Conservation (phyloP, 257 asterid genomes). For the Plantago major region DNA sequence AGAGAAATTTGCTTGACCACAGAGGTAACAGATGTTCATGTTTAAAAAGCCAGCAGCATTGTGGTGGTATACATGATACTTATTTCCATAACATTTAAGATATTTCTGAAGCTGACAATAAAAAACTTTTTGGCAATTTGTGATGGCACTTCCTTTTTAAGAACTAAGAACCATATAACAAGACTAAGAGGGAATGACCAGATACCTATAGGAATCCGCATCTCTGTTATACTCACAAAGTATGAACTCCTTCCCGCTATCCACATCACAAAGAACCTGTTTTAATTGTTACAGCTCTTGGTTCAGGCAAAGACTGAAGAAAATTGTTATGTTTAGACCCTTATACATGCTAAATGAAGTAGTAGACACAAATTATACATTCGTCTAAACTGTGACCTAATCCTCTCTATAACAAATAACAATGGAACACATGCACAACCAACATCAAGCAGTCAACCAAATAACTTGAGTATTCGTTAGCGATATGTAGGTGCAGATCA, state of each 20-base stretch:
- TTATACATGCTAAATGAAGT: no score
- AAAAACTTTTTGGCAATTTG: not conserved
- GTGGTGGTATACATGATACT: slow-evolving; percentile 3
- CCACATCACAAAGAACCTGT: slow-evolving; percentile 84
- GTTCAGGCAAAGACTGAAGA: not conserved
- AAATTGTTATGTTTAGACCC: slow-evolving; percentile 6
- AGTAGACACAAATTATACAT: not conserved
- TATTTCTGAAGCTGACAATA: not conserved
- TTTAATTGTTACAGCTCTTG: not conserved
- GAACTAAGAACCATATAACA: slow-evolving; percentile 5
- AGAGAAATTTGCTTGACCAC: no score
- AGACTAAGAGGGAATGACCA: not conserved
- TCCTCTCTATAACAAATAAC: not conserved
- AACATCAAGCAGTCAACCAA: no score
- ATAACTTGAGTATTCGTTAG: no score
- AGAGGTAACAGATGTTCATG: no score
- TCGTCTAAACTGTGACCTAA: not conserved
- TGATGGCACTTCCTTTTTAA: not conserved
- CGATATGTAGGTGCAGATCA: no score
- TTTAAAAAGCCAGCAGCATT: not conserved
- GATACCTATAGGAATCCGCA: slow-evolving; percentile 95
- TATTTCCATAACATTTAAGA: not conserved
- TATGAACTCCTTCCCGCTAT: slow-evolving; percentile 79
- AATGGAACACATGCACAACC: not conserved
- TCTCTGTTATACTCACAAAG: slow-evolving; percentile 96